Base-by-base conservation (phyloP, 2,329 filamentous ascomycete species). In the Aaosphaeria arxii region DNA sequence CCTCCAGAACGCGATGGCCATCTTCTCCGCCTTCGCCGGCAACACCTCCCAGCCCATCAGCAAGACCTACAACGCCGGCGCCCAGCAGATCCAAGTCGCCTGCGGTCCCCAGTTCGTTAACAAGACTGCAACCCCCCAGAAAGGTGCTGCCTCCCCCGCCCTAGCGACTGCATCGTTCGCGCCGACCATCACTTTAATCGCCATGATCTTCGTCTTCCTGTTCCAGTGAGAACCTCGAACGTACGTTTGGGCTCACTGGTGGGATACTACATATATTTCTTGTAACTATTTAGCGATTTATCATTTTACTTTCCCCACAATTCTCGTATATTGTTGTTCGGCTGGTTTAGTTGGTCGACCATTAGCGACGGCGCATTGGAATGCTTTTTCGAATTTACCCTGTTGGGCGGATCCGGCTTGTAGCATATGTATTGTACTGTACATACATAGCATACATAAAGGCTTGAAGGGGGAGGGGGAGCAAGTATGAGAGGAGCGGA, bases 1-100 rank as follows among this genome's bases (percentile, higher is more conserved):
- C 67, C 77, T 94, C 40, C 78, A 85, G 62, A 77, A 88, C 51
- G 92, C 88, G 4, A 95, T 97, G 90, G 78, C 78, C 29, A 81
- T 95, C 13, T 96, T 88, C 69, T 84, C 87, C 45, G 71, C 80
- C 1, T 86, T 86, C 30, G 84, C 88, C 0, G 76, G 79, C 11
- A 83, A 91, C 58, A 75, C 81, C 33, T 79, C 75, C 4, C 83
- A 88, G 57, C 80, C 84, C 6, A 79, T 97, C 42, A 80, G 81
- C 29, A 68, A 75, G 11, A 88, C 85, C 0, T 97, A 96, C 66
- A 71, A 78, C 5, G 61, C 73, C 7, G 90, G 91, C 0, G 91
- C 92, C 0, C 71, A 79, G 52, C 81, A 87, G 59, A 79, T 97
- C 44, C 87, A 96, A 62, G 75, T 82, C 7, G 76, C 63, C 7